A percentile compares a stretch with the other conserved stretches of the same genome.
These are phyloP conservation scores for Hibiscus syriacus DNA, from an alignment of 345 rosid species.

Conservation along the genomic window DNA sequence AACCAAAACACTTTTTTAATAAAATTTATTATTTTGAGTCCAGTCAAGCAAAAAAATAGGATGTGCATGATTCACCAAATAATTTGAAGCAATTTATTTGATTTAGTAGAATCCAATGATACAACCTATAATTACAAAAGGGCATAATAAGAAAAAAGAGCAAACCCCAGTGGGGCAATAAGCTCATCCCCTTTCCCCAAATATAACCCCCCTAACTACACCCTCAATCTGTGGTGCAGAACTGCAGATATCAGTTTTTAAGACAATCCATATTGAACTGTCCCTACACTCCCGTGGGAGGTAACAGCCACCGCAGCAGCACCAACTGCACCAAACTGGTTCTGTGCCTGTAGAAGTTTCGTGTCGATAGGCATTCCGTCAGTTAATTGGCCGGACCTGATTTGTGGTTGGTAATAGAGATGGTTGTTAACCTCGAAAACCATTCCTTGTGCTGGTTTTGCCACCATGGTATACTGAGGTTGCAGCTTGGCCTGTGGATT, in stretches of 20 bases:
- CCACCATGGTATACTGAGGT: slow-evolving; percentile 24
- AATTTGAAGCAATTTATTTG: slow-evolving; percentile 5
- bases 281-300: slow-evolving; percentile 61
- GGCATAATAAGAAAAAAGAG: not conserved
- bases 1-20: too few species aligned
- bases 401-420: slow-evolving; percentile 54
- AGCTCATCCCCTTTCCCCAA: not conserved
- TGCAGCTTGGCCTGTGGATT: slow-evolving; percentile 25
- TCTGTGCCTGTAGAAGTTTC: slow-evolving; percentile 77
- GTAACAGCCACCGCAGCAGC: slow-evolving; percentile 78
- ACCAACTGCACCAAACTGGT: slow-evolving; percentile 72
- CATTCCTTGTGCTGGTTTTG: slow-evolving; percentile 27
- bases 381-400: slow-evolving; percentile 43
- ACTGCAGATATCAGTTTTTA: slow-evolving; percentile 7
- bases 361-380: slow-evolving; percentile 70
- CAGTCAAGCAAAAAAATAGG: not conserved
- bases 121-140: slow-evolving; percentile 12
- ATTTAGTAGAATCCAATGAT: slow-evolving; percentile 12
- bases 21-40: not conserved
- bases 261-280: slow-evolving; percentile 46
- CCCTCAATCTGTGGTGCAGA: not conserved
- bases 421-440: slow-evolving; percentile 36
- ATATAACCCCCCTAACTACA: not conserved
- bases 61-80: not conserved
- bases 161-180: not conserved